Evolutionary conservation across 2,329 filamentous ascomycete genomes (phyloP).

Genomic region (Epichloe baconii): DNA sequence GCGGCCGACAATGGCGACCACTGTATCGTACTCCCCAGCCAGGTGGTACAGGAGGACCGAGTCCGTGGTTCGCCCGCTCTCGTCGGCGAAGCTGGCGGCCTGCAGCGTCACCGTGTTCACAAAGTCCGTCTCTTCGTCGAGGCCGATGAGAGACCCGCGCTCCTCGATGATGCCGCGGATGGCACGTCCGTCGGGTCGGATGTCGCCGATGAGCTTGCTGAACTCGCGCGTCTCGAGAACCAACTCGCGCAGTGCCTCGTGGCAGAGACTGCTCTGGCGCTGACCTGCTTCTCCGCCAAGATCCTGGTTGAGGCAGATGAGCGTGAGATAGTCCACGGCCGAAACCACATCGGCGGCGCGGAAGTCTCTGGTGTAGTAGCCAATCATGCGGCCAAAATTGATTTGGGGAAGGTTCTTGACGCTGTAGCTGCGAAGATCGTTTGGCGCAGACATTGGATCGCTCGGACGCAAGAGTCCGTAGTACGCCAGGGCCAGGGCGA

Average conservation of each 20-base stretch:
- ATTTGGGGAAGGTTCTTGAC: constrained; percentile 65
- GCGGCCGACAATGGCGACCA: constrained; percentile 81
- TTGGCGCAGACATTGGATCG: constrained; percentile 61
- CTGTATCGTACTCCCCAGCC: constrained; percentile 87
- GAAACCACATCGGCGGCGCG: constrained; percentile 77
- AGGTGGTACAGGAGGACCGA: constrained; percentile 90
- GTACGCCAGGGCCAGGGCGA: constrained; percentile 76
- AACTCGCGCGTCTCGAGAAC: constrained; percentile 96
- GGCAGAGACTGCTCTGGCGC: constrained; percentile 70
- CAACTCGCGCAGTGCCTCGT: constrained; percentile 84
- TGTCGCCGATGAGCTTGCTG: constrained; percentile 83
- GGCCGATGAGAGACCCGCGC: constrained; percentile 66
- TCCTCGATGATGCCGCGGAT: constrained; percentile 81
- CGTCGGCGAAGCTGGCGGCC: constrained; percentile 83
- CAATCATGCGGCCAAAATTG: constrained; percentile 87
- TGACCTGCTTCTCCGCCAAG: constrained; percentile 60
- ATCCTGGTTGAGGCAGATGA: constrained; percentile 88
- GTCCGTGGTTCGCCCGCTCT: constrained; percentile 85
- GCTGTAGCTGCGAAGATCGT: constrained; percentile 55
- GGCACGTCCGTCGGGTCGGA: constrained; percentile 70
- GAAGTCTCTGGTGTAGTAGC: constrained; percentile 93
- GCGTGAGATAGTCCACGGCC: constrained; percentile 81
- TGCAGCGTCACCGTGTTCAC: constrained; percentile 85
- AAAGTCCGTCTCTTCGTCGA: constrained; percentile 71
- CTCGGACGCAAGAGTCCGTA: constrained; percentile 83